Evolutionary conservation across 208 protist genomes (phyloP).

Genomic region (Porcisia deanei): DNA sequence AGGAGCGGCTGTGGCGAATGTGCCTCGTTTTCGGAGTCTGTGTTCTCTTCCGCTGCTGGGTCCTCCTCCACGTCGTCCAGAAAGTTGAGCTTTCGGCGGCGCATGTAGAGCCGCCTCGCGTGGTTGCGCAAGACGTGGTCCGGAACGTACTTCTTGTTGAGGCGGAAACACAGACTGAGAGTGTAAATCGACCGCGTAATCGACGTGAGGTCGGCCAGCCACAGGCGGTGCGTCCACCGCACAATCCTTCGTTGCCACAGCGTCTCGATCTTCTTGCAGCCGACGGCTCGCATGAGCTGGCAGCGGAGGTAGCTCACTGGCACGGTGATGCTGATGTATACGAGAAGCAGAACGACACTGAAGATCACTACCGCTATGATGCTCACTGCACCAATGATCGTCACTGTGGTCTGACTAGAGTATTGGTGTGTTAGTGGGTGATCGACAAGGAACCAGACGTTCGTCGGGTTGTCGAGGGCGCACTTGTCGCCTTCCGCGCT

Average conservation of each 20-base stretch:
- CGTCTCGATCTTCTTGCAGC: constrained; percentile 31
- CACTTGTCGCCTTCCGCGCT: constrained; percentile 35
- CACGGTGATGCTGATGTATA: constrained; percentile 75
- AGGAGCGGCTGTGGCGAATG: constrained; percentile 8
- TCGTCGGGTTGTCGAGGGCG: constrained; percentile 50
- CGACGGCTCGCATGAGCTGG: constrained; percentile 57
- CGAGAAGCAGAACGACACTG: constrained; percentile 47
- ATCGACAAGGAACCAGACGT: constrained; percentile 62
- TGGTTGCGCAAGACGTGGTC: constrained; percentile 75
- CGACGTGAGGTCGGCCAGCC: constrained; percentile 72
- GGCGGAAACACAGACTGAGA: constrained; percentile 65
- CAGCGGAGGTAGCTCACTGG: constrained; percentile 67
- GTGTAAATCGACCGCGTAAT: constrained; percentile 66
- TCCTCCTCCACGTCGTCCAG: constrained; percentile 22
- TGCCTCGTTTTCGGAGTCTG: constrained; percentile 35
- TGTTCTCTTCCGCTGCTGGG: constrained; percentile 4
- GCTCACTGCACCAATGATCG: constrained; percentile 44
- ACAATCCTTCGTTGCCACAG: constrained; percentile 33
- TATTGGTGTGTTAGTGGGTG: constrained; percentile 19
- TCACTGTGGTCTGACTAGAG: constrained; percentile 23
- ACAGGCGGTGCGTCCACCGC: constrained; percentile 45
- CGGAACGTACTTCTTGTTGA: constrained; percentile 90
- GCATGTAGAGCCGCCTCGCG: constrained; percentile 47
- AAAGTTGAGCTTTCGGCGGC: constrained; percentile 30
- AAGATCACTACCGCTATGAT: constrained; percentile 59